Conservation (phyloP, 2,329 filamentous ascomycete genomes). For the Phaeomoniella chlamydospora region DNA sequence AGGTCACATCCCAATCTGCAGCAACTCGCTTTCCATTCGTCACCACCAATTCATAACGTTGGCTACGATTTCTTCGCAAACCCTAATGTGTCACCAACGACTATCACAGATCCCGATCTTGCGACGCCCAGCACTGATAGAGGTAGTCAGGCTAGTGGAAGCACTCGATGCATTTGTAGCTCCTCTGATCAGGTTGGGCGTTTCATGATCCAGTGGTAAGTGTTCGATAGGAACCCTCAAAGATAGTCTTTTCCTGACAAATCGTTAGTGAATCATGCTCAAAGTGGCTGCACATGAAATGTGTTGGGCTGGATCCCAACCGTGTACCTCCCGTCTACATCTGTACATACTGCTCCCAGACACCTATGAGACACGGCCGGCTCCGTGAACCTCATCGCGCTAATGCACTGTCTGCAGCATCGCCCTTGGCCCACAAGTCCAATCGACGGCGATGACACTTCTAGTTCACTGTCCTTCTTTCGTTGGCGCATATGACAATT, state of each 20-base stretch:
- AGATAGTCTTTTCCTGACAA: slow-evolving; percentile 4
- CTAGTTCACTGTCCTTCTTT: background rate
- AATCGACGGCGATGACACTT: background rate
- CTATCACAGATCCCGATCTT: slow-evolving; percentile 33
- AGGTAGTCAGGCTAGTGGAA: slow-evolving; percentile 34
- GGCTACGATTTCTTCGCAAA: slow-evolving; percentile 22
- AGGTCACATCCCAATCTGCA: slow-evolving; percentile 15
- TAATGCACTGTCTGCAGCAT: slow-evolving; percentile 18
- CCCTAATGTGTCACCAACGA: slow-evolving; percentile 33
- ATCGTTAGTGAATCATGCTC: slow-evolving; percentile 39
- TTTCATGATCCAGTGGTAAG: slow-evolving; percentile 45
- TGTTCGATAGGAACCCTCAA: slow-evolving; percentile 1
- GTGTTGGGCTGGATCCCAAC: slow-evolving; percentile 37
- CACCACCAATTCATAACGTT: slow-evolving; percentile 22
- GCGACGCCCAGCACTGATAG: slow-evolving; percentile 39
- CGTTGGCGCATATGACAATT: background rate
- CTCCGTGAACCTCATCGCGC: slow-evolving; percentile 17
- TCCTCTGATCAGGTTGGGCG: slow-evolving; percentile 37
- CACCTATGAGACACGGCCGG: slow-evolving; percentile 23
- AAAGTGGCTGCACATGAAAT: slow-evolving; percentile 48
- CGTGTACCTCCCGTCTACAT: slow-evolving; percentile 33
- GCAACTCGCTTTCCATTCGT: slow-evolving; percentile 21
- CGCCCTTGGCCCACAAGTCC: slow-evolving; percentile 26
- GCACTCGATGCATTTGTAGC: slow-evolving; percentile 44
- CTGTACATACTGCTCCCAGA: slow-evolving; percentile 34